These are phyloP conservation scores for Rhodocollybia butyracea DNA, from an alignment of 768 basidiomycete genomes.

Conservation along the genomic window DNA sequence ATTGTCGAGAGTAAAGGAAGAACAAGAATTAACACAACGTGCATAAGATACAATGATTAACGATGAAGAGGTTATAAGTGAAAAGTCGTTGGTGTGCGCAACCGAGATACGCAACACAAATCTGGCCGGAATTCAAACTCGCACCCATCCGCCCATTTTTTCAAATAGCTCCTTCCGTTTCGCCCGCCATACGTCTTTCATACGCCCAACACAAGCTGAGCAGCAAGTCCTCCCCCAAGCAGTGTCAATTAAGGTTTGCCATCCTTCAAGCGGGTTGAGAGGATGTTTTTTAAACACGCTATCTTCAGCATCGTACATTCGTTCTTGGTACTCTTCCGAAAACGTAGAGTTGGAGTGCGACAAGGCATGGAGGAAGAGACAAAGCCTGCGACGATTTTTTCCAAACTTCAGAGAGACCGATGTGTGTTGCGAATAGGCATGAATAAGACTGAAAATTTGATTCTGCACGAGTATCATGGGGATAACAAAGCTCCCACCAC, in stretches of 20 bases:
- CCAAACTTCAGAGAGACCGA: neutral
- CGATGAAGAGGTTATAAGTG: no score
- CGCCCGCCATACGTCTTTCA: neutral
- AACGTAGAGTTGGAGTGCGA: neutral
- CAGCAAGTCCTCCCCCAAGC: neutral
- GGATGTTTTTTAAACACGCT: neutral
- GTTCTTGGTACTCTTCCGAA: neutral
- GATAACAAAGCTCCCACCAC: neutral
- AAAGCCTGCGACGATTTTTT: neutral
- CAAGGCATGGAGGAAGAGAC: neutral
- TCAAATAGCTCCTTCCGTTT: neutral
- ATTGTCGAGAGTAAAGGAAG: no score
- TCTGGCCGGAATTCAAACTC: neutral
- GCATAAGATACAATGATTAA: no score
- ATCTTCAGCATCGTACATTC: neutral
- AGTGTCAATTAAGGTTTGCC: neutral
- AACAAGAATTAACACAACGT: no score
- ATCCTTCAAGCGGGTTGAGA: neutral
- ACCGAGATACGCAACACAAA: no score
- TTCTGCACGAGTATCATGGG: neutral
- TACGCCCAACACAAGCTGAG: neutral
- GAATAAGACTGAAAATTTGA: neutral
- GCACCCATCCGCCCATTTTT: neutral
- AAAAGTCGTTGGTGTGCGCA: no score
- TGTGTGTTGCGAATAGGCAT: neutral